Conservation (phyloP, 257 asterid genomes). For the Eucommia ulmoides region DNA sequence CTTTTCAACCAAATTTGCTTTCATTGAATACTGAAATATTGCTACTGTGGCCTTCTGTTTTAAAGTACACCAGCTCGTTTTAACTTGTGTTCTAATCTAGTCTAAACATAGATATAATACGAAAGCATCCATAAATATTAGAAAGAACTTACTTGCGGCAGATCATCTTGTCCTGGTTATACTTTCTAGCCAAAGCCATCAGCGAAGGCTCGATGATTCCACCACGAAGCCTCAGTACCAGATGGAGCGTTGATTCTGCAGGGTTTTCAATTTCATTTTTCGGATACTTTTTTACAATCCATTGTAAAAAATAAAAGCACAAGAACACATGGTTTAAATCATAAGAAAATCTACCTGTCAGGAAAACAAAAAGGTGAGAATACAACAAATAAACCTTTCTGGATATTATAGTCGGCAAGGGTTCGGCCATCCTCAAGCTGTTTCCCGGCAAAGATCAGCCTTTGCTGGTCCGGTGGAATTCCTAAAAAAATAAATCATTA, state of each 20-base stretch:
- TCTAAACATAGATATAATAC: no score
- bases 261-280: not conserved
- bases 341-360: no score
- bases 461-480: slow-evolving; percentile 8
- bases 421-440: slow-evolving; percentile 11
- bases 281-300: no score
- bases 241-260: slow-evolving; percentile 12
- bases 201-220: slow-evolving; percentile 12
- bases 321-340: not conserved
- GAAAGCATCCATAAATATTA: no score
- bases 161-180: slow-evolving; percentile 12
- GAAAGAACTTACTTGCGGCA: slow-evolving; percentile 11
- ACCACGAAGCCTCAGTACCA: slow-evolving; percentile 8
- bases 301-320: not conserved
- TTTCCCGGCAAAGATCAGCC: slow-evolving; percentile 8
- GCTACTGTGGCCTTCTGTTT: no score
- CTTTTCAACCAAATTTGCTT: no score
- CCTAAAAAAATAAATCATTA: not conserved
- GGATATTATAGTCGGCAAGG: slow-evolving; percentile 10
- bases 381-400: slow-evolving; percentile 3
- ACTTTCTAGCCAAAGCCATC: slow-evolving; percentile 14
- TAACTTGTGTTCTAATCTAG: no score
- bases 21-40: no score
- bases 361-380: not conserved
- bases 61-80: no score